Base-by-base conservation (phyloP, 1,139 yeast genomes). In the Hemisphaericaspora xylofermentans region DNA sequence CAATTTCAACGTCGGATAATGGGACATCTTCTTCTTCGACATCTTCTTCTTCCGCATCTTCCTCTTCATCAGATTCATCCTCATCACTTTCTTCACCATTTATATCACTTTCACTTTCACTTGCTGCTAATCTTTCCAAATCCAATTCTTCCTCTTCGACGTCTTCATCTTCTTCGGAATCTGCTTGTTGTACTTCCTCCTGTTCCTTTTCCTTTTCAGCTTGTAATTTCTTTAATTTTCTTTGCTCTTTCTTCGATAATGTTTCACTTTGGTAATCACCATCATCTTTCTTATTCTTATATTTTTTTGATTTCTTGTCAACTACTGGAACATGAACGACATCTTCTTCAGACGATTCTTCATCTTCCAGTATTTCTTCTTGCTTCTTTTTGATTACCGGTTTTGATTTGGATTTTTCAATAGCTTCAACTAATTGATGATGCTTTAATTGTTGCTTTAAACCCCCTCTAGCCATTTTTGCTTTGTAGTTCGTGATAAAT, bases 1-100 rank as follows among this genome's bases (percentile, higher is more conserved):
- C 95, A 35, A 83, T 66, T 56, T 86, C 95, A 31, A 82, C 94
- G 44, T 85, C 93, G 1, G 91, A 84, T 42, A 84, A 72, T 33
- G 91, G 84, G 33, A 85, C 71, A 49, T 84, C 93, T 54, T 83
- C 86, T 45, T 74, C 80, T 18, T 63, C 73, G 33, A 53, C 67
- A 21, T 63, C 69, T n/a, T 49, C 71, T n/a, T 62, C 69, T 22
- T 66, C 76, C 6, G 63, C 78, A 0, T 64, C 74, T 0, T 66
- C 76, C 4, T 68, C 76, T 0, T 66, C 78, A 15, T 63, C 74
- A 0, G 66, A 74, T 0, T 64, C 72, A 0, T 57, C 64, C 1
- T 65, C 70, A 2, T 63, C 70, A 21, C 24, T 21, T 1, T 62
- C 71, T 1, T 68, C 75, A 25, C 62, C 77, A 58, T 80, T 58